These are phyloP conservation scores for Tephrocybe sp. DNA, from an alignment of 768 basidiomycete species.

Conservation along the genomic window DNA sequence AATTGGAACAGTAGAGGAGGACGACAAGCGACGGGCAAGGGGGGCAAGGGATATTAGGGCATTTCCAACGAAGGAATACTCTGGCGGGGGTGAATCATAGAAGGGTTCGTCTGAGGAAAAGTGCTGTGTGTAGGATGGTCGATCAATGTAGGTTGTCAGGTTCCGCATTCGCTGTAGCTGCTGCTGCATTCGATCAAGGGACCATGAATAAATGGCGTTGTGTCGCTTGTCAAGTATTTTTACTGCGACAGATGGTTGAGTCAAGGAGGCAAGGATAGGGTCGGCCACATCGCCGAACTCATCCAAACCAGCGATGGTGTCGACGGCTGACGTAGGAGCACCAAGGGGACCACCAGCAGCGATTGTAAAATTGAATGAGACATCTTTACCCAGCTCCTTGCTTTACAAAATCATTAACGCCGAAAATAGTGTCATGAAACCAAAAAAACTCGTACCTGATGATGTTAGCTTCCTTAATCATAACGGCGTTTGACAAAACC, in stretches of 20 bases:
- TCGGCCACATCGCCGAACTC: constrained; percentile 95
- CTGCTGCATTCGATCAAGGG: constrained; percentile 81
- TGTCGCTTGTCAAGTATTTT: constrained; percentile 90
- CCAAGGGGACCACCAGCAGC: constrained; percentile 80
- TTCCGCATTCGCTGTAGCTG: constrained; percentile 94
- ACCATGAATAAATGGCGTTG: constrained; percentile 90
- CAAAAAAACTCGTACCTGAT: constrained; percentile 55
- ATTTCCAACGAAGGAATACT: constrained; percentile 92
- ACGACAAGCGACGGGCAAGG: constrained; percentile 72
- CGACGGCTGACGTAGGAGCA: constrained; percentile 78
- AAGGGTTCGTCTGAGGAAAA: constrained; percentile 94
- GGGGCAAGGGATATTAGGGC: constrained; percentile 80
- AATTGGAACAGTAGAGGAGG: constrained; percentile 77
- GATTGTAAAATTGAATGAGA: constrained; percentile 90
- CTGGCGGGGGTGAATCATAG: constrained; percentile 82
- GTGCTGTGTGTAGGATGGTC: constrained; percentile 91
- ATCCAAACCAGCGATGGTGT: constrained; percentile 82
- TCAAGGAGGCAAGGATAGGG: constrained; percentile 64
- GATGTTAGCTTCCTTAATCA: constrained; percentile 93
- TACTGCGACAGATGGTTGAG: constrained; percentile 82
- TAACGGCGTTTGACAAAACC: constrained; percentile 78
- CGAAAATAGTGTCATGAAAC: background rate
- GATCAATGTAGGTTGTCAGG: constrained; percentile 83
- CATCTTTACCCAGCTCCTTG: constrained; percentile 83
- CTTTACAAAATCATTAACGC: constrained; percentile 34